Base-by-base conservation (phyloP, 768 basidiomycete species). In the Rhodotorula sphaerocarpa region DNA sequence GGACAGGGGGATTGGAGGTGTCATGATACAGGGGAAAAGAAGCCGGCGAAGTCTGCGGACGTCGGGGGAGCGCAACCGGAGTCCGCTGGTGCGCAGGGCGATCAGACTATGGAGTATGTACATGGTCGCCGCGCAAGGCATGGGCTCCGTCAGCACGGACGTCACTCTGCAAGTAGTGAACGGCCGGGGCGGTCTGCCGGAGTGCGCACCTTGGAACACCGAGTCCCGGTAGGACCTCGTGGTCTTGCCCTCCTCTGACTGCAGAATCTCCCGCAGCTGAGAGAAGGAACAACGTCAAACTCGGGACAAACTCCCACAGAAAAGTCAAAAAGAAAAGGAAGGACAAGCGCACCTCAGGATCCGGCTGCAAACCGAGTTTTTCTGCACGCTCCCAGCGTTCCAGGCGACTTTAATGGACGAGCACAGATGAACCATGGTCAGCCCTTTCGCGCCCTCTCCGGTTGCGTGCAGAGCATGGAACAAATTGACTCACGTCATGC, bases 311-410 rank as follows among this genome's bases (percentile, higher is more conserved):
- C 36, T 39, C 10, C 10, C 36, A 39, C 36, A 16, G 10, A 39
- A 39, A 39, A 39, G 10, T 39, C n/a, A n/a, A 23, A 42, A 21
- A 28, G 15, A 4, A 23, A 18, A 50, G 39, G 54, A 42, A 15
- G 25, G 25, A 31, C 6, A 31, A 7, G 46, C 15, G 61, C 69
- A 86, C 90, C 79, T 90, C 87, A 21, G 72, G 65, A 5, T 90
- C 90, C 20, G 91, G 92, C 50, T 84, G 79, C 25, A 95, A 77
- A 3, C 89, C 89, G 48, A 92, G 78, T 15, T 80, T 79, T 31
- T 84, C 74, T 0, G 92, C 92, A 52, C 91, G 80, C 72, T 91
- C 82, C 89, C 90, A 96, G 43, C 92, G 79, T 65, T 91, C 83
- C 20, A 93, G 76, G 33, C 91, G 83, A 44, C 75, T 75, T 46